Percentiles rank a stretch among this genome's conserved stretches.
Conservation (phyloP, 345 rosid species). For the Durio zibethinus region DNA sequence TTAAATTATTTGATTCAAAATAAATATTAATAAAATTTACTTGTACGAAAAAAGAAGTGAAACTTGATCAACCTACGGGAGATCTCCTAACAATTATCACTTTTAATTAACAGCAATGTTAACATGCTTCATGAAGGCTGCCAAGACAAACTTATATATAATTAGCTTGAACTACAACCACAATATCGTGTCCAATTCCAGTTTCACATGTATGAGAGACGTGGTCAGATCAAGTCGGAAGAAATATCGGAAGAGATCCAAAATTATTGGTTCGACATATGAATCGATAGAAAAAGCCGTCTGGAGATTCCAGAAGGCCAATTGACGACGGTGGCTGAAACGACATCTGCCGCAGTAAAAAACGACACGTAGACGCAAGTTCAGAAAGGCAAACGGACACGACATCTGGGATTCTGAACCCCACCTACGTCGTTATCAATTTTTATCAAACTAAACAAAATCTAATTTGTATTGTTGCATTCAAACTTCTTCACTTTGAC, state of each 20-base stretch:
- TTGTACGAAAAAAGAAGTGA: too few species aligned
- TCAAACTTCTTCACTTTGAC: not conserved
- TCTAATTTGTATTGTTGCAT: not conserved
- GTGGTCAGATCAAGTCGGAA: too few species aligned
- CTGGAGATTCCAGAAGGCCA: not conserved
- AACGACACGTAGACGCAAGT: not conserved
- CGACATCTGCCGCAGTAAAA: not conserved
- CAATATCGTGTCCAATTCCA: too few species aligned
- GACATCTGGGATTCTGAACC: not conserved
- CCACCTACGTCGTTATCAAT: not conserved
- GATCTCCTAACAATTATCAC: too few species aligned
- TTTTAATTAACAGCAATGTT: too few species aligned
- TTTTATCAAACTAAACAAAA: not conserved
- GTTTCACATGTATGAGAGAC: not conserved
- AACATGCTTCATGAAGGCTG: too few species aligned
- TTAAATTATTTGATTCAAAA: too few species aligned
- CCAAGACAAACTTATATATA: too few species aligned
- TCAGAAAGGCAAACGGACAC: not conserved
- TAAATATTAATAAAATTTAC: too few species aligned
- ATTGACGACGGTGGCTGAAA: not conserved
- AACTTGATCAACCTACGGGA: too few species aligned
- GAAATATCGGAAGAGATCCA: too few species aligned
- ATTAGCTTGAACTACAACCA: not conserved
- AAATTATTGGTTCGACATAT: too few species aligned
- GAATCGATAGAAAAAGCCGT: not conserved